These are phyloP conservation scores for Cynanchum wilfordii DNA, from an alignment of 257 asterid species.

Conservation along the genomic window DNA sequence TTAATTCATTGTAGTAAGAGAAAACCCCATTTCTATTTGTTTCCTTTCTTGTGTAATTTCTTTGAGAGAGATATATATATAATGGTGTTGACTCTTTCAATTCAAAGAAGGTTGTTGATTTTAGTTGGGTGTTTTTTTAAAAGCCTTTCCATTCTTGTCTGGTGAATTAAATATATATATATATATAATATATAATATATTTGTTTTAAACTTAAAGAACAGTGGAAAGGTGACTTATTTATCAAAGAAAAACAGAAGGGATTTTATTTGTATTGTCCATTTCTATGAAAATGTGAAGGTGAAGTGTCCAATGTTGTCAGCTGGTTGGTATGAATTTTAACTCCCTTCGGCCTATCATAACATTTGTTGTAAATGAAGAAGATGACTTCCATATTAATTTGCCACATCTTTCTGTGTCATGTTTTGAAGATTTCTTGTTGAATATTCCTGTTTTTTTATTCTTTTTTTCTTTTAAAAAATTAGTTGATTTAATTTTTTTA, in stretches of 20 bases:
- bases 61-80: neutral
- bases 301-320: neutral
- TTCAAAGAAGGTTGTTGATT: slow-evolving; percentile 21
- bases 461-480: neutral
- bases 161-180: neutral
- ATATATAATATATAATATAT: too few relatives aligned
- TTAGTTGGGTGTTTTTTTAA: neutral
- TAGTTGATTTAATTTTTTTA: too few relatives aligned
- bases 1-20: neutral
- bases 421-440: neutral
- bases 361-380: neutral
- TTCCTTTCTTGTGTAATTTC: neutral
- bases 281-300: neutral
- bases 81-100: slow-evolving; percentile 18
- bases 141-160: neutral
- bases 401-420: neutral
- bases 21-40: neutral
- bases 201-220: too few relatives aligned
- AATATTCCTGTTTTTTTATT: neutral
- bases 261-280: neutral
- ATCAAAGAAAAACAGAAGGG: neutral
- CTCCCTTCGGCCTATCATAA: neutral
- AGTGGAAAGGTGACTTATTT: neutral
- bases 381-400: neutral
- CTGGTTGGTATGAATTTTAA: slow-evolving; percentile 2